phyloP scores from a whole-genome alignment of 768 basidiomycete genomes.

The Auriscalpium microsporum region DNA sequence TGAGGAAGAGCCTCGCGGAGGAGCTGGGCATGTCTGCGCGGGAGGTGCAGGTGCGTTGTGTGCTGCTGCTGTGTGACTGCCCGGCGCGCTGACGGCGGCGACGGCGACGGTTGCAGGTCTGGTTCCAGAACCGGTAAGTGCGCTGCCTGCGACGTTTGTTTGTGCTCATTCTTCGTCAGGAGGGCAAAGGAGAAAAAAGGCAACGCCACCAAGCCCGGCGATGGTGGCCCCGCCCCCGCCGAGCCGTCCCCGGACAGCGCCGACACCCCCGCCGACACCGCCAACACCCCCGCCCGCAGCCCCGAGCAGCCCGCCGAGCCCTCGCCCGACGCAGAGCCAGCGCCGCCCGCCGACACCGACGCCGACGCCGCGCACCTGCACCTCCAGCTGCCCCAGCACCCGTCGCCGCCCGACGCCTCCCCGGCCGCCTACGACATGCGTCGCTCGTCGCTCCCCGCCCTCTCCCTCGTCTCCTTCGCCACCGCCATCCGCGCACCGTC shows the following conservation, averaged over 20 bases:
- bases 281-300: background rate
- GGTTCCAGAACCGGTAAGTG: slow-evolving; percentile 74
- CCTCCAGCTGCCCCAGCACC: slow-evolving; percentile 1
- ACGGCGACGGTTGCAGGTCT: slow-evolving; percentile 45
- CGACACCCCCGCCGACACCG: background rate
- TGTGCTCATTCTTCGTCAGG: slow-evolving; percentile 27
- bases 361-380: background rate
- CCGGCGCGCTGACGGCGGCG: slow-evolving; percentile 11
- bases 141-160: slow-evolving; percentile 5
- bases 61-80: slow-evolving; percentile 1
- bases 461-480: slow-evolving; percentile 3
- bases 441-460: slow-evolving; percentile 10
- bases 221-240: background rate
- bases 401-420: slow-evolving; percentile 1
- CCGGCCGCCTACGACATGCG: slow-evolving; percentile 6
- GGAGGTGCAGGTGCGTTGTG: slow-evolving; percentile 77
- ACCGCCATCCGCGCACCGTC: background rate
- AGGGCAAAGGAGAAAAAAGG: slow-evolving; percentile 77
- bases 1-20: slow-evolving; percentile 71
- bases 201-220: background rate
- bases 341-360: background rate
- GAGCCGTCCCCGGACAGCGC: background rate
- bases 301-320: slow-evolving; percentile 1
- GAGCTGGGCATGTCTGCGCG: slow-evolving; percentile 88
- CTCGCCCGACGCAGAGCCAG: slow-evolving; percentile 6